Evolutionary conservation across 2,329 filamentous ascomycete species (phyloP).

Genomic region (Davidsoniella australis): DNA sequence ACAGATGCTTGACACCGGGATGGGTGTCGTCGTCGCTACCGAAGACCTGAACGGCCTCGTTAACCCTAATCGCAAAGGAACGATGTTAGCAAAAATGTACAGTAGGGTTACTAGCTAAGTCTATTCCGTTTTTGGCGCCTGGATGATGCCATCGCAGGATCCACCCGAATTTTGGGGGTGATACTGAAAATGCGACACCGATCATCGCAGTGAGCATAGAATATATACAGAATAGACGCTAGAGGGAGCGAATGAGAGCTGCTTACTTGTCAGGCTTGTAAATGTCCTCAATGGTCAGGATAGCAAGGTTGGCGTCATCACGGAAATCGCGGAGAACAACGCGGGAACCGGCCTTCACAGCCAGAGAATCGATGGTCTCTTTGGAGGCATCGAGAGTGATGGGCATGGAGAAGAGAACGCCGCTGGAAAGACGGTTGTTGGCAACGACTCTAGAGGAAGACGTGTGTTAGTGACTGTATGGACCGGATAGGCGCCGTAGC

Average conservation of each 20-base stretch:
- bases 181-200: constrained; percentile 3
- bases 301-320: constrained; percentile 90
- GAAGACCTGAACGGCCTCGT: constrained; percentile 88
- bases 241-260: neutral
- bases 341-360: constrained; percentile 63
- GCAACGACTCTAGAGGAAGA: constrained; percentile 54
- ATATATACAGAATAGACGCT: neutral
- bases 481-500: constrained; percentile 1
- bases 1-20: constrained; percentile 82
- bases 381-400: constrained; percentile 80
- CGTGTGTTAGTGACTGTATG: neutral
- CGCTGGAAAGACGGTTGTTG: constrained; percentile 70
- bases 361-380: constrained; percentile 54
- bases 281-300: constrained; percentile 86
- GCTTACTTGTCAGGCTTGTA: constrained; percentile 84
- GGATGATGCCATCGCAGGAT: constrained; percentile 12
- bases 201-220: neutral
- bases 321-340: constrained; percentile 87
- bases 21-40: constrained; percentile 79
- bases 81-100: constrained; percentile 12
- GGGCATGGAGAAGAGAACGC: constrained; percentile 88
- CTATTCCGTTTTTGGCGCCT: neutral
- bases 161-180: constrained; percentile 7
- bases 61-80: constrained; percentile 34
- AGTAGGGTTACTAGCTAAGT: neutral